phyloP scores from a whole-genome alignment of 2,329 filamentous ascomycete genomes.

The Colletotrichum horii region DNA sequence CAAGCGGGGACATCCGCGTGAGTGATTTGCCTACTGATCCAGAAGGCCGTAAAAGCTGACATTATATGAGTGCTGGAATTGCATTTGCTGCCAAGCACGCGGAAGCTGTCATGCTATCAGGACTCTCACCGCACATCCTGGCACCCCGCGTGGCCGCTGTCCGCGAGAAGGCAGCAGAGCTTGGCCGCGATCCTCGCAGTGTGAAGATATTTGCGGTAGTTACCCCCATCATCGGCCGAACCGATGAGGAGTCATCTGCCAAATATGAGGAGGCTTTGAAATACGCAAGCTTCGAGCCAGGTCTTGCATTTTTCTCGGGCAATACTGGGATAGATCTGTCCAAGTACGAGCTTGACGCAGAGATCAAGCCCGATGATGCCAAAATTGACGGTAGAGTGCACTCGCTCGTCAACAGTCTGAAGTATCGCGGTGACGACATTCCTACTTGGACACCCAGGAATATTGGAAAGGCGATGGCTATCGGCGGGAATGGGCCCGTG shows the following conservation, averaged over 20 bases:
- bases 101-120: conserved; percentile 64
- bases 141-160: conserved; percentile 57
- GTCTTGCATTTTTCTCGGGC: conserved; percentile 59
- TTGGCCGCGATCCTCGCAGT: conserved; percentile 59
- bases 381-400: not conserved
- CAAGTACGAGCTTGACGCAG: conserved; percentile 60
- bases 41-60: not conserved
- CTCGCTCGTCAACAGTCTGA: not conserved
- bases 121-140: conserved; percentile 53
- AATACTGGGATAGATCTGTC: conserved; percentile 67
- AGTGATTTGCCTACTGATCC: not conserved
- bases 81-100: conserved; percentile 62
- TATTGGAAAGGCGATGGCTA: conserved; percentile 42
- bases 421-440: conserved; percentile 28
- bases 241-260: conserved; percentile 55
- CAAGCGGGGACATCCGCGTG: conserved; percentile 62
- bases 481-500: conserved; percentile 42
- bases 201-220: conserved; percentile 61
- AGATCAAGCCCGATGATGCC: conserved; percentile 42
- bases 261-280: conserved; percentile 57
- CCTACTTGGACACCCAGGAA: conserved; percentile 48
- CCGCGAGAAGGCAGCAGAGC: conserved; percentile 52
- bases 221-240: conserved; percentile 52
- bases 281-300: conserved; percentile 58
- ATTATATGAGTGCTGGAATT: conserved; percentile 47